phyloP scores from a whole-genome alignment of 805 yeast species.

The Ascoidea tarda region DNA sequence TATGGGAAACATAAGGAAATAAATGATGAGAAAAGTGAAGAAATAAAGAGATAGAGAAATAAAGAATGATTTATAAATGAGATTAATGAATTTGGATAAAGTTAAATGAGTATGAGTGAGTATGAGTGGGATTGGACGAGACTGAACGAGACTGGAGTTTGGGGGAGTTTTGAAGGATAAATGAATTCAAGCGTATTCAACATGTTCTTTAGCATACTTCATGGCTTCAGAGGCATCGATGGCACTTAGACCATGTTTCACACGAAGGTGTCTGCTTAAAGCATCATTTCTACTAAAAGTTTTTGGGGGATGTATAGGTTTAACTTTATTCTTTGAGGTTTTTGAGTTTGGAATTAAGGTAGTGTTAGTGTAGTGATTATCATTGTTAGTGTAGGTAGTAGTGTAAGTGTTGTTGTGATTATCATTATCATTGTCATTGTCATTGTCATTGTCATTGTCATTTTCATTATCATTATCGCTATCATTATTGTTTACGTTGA shows the following conservation, averaged over 20 bases:
- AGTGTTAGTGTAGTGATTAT: too few relatives aligned
- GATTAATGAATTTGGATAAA: too few relatives aligned
- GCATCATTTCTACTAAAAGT: conserved; percentile 94
- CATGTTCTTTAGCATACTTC: conserved; percentile 64
- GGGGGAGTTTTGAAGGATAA: background rate
- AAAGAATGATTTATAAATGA: too few relatives aligned
- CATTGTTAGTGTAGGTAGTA: background rate
- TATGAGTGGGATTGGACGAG: too few relatives aligned
- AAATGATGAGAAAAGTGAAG: too few relatives aligned
- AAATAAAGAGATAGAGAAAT: background rate
- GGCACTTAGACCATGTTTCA: conserved; percentile 68
- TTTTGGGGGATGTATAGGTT: conserved; percentile 27
- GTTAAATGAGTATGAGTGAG: too few relatives aligned
- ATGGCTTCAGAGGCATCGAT: conserved; percentile 54
- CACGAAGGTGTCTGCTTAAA: conserved; percentile 81
- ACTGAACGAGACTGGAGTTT: too few relatives aligned
- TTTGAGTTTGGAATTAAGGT: background rate
- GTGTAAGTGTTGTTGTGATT: background rate
- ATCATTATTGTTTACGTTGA: background rate
- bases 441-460: background rate
- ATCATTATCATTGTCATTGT: background rate
- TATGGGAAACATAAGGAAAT: too few relatives aligned
- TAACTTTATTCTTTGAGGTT: background rate
- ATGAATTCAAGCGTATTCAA: conserved; percentile 30
- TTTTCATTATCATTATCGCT: background rate